Conservation (phyloP, 2,329 filamentous ascomycete species). For the Fusarium palustre region DNA sequence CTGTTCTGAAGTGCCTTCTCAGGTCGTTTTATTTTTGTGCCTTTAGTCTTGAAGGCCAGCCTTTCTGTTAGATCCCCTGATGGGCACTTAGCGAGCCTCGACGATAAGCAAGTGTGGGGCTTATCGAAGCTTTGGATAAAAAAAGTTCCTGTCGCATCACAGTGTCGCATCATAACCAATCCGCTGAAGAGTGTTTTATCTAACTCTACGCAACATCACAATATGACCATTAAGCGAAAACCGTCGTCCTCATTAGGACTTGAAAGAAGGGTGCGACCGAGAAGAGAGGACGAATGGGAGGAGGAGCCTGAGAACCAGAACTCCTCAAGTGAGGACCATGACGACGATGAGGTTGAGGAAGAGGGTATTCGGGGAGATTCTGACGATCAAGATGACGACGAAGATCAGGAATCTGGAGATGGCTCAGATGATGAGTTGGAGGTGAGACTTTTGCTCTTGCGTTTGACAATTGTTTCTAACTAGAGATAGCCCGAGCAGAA, state of each 20-base stretch:
- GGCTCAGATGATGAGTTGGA: slow-evolving; percentile 47
- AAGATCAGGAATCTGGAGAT: slow-evolving; percentile 31
- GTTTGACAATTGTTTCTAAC: slow-evolving; percentile 11
- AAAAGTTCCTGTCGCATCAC: slow-evolving; percentile 26
- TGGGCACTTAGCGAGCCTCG: slow-evolving; percentile 20
- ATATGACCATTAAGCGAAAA: slow-evolving; percentile 58
- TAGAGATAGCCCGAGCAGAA: slow-evolving; percentile 45
- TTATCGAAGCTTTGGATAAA: slow-evolving; percentile 30
- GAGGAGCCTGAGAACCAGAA: slow-evolving; percentile 52
- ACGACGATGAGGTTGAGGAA: slow-evolving; percentile 50
- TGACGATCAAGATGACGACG: slow-evolving; percentile 42
- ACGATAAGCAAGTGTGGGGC: slow-evolving; percentile 37
- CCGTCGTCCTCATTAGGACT: slow-evolving; percentile 50
- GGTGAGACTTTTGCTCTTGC: slow-evolving; percentile 27
- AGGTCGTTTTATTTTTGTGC: background rate
- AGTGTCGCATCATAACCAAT: background rate
- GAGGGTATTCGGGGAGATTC: slow-evolving; percentile 43
- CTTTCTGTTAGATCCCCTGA: slow-evolving; percentile 1
- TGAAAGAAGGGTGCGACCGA: slow-evolving; percentile 58
- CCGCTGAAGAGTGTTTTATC: background rate
- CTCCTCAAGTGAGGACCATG: slow-evolving; percentile 44
- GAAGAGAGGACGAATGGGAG: slow-evolving; percentile 59
- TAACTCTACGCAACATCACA: slow-evolving; percentile 11
- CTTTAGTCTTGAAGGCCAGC: background rate
- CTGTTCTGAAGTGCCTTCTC: background rate